Evolutionary conservation across 257 asterid genomes (phyloP), one percentile per base, ranked within the genome.

Genomic region (Nicotiana paniculata): DNA sequence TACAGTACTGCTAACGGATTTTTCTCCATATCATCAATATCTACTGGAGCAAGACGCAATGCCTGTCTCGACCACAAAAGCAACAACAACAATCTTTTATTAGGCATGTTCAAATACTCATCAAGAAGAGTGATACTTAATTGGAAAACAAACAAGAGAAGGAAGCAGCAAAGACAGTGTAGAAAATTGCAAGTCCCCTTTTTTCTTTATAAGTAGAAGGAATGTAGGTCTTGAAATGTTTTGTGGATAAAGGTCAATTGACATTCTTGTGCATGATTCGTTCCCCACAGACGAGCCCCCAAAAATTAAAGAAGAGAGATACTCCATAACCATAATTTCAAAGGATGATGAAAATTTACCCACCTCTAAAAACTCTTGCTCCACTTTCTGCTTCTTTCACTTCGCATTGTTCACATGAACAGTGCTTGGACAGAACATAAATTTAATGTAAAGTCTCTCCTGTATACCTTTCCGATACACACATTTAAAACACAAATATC

Each of bases 11-110:
- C 92, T 32, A 90, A 89, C 79, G 89, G 88, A 85, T 86, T 90
- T 84, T 86, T 91, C 84, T 61, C 93, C 80, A 68, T 63, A 77
- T 90, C 96, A 83, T 89, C 88, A 35, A 79, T 91, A 86, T 88
- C 90, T 64, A 85, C 63, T 33, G 97, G 97, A 86, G 97, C 93
- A 87, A 86, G 80, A 21, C 94, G 92, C 86, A 96, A 82, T 79
- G 98, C 98, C 99, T 94, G 89, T 78, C 81, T 78, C 61, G 82
- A 81, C 17, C 83, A 84, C 82, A 72, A 24, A 82, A 65, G 63
- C 30, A 55, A 70, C 28, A 85, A 48, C 48, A 78, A 66, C 69
- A 81, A 63, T 69, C 48, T 18, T 48, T 15, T 26, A 35, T 74
- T 51, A 75, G 80, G 28, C 53, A 75, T 26, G 33, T 39, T 16